Percentiles rank a stretch among this genome's conserved stretches.
These are phyloP conservation scores for Coemansia sp. DNA, from an alignment of 192 early-diverging fungal genomes.

Conservation along the genomic window DNA sequence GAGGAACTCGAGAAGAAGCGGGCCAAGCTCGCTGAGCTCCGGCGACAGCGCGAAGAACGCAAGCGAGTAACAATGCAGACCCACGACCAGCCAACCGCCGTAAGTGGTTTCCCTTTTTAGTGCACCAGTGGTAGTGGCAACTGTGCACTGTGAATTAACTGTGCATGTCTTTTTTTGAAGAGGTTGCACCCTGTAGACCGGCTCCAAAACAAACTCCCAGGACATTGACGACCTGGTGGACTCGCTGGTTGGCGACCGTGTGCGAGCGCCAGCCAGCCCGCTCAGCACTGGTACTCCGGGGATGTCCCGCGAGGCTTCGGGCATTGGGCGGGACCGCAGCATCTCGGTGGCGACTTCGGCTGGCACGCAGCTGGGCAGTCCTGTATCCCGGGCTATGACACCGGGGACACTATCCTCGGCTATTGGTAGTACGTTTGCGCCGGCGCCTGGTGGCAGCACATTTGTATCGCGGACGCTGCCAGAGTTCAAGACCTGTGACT, in stretches of 20 bases:
- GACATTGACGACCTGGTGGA: slow-evolving; percentile 88
- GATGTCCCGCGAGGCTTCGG: slow-evolving; percentile 24
- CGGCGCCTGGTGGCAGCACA: neutral
- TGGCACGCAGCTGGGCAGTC: slow-evolving; percentile 37
- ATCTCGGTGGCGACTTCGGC: slow-evolving; percentile 39
- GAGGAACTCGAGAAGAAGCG: slow-evolving; percentile 91
- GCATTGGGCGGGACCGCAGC: slow-evolving; percentile 33
- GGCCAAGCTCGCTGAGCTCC: slow-evolving; percentile 86
- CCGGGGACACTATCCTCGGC: slow-evolving; percentile 11
- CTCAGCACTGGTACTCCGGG: slow-evolving; percentile 8
- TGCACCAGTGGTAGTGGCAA: neutral
- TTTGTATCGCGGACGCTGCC: slow-evolving; percentile 34
- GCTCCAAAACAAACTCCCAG: slow-evolving; percentile 51
- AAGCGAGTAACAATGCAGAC: slow-evolving; percentile 41
- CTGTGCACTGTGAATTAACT: neutral
- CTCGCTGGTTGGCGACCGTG: slow-evolving; percentile 68
- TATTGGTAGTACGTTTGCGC: neutral
- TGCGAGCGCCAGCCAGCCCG: slow-evolving; percentile 23
- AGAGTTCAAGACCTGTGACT: slow-evolving; percentile 70
- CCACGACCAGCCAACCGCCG: slow-evolving; percentile 29
- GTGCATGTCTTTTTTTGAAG: neutral
- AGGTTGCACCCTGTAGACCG: slow-evolving; percentile 15
- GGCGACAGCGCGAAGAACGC: slow-evolving; percentile 79
- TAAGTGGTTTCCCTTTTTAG: slow-evolving; percentile 17
- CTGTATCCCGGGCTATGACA: slow-evolving; percentile 23